These are phyloP conservation scores for Solanum chiquidenum DNA, from an alignment of 257 asterid species.

Conservation along the genomic window DNA sequence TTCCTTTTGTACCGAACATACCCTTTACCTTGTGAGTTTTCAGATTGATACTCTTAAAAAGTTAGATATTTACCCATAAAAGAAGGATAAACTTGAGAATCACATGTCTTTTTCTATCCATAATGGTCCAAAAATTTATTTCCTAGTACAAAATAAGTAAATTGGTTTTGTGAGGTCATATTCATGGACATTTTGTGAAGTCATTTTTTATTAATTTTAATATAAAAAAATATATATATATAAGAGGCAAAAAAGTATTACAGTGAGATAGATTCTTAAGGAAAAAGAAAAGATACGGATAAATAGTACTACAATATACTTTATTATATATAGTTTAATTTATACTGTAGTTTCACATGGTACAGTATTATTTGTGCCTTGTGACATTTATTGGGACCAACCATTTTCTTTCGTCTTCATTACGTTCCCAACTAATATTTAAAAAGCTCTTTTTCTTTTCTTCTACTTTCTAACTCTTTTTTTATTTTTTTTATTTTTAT, in stretches of 20 bases:
- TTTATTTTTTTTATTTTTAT: too few relatives aligned
- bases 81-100: not conserved
- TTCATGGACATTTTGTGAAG: not conserved
- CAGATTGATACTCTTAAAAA: not conserved
- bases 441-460: conserved; percentile 23
- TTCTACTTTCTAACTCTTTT: not conserved
- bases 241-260: not conserved
- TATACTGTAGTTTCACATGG: conserved; percentile 28
- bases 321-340: not conserved
- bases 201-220: not conserved
- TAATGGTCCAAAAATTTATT: not conserved
- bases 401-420: conserved; percentile 4
- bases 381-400: conserved; percentile 19
- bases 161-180: not conserved
- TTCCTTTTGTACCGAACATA: not conserved
- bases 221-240: not conserved
- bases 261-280: conserved; percentile 17
- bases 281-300: conserved; percentile 1
- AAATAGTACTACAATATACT: not conserved
- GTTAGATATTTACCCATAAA: not conserved
- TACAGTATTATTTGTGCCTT: conserved; percentile 2
- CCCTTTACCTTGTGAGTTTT: not conserved
- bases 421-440: not conserved
- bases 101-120: not conserved
- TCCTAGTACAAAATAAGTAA: not conserved